These are phyloP conservation scores for Citrullus colocynthis DNA, from an alignment of 306 rosid genomes.

Conservation along the genomic window DNA sequence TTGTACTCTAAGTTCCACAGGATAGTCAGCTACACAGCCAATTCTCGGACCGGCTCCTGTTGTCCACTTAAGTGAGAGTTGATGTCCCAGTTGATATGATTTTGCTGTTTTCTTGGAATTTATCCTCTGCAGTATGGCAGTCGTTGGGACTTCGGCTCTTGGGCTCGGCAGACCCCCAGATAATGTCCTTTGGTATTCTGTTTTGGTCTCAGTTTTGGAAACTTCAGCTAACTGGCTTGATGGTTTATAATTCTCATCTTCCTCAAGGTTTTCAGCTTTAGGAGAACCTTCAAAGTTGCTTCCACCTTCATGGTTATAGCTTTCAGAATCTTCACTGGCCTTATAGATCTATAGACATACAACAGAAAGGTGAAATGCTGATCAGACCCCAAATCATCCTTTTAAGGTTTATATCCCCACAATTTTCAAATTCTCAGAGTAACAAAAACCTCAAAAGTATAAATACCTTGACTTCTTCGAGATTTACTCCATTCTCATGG, in stretches of 20 bases:
- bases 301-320: conserved; percentile 20
- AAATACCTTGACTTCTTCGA: conserved; percentile 65
- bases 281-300: conserved; percentile 1
- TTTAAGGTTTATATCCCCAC: not conserved
- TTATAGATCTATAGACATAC: conserved; percentile 38
- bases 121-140: conserved; percentile 60
- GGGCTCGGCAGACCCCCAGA: conserved; percentile 95
- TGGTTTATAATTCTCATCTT: conserved; percentile 17
- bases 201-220: conserved; percentile 6
- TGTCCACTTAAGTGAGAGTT: conserved; percentile 71
- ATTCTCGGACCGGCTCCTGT: conserved; percentile 97
- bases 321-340: conserved; percentile 44
- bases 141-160: conserved; percentile 63
- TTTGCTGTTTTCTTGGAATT: conserved; percentile 63
- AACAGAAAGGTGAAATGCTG: not conserved
- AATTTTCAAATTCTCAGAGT: not conserved
- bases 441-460: not conserved
- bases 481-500: conserved; percentile 58
- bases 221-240: conserved; percentile 20
- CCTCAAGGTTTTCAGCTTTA: conserved; percentile 6
- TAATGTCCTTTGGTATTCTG: conserved; percentile 49
- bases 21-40: conserved; percentile 91
- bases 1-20: conserved; percentile 58
- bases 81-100: conserved; percentile 78
- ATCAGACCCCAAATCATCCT: not conserved